Evolutionary conservation across 306 rosid genomes (phyloP).

Genomic region (Inga oerstediana): DNA sequence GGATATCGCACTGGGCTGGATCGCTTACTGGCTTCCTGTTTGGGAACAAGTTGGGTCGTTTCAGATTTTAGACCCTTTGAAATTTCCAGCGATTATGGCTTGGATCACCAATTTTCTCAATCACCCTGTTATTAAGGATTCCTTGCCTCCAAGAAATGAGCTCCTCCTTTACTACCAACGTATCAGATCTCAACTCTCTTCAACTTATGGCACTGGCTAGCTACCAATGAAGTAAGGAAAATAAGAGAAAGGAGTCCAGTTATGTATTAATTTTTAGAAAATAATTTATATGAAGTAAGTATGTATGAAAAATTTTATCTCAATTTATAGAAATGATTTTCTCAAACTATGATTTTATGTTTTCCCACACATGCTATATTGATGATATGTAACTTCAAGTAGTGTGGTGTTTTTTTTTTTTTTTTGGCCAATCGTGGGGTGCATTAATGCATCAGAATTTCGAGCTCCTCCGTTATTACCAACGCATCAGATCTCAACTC

Average conservation of each 20-base stretch:
- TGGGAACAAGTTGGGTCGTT: constrained; percentile 5
- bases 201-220: neutral
- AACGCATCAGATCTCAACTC: too few relatives aligned
- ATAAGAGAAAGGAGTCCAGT: neutral
- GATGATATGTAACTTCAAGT: neutral
- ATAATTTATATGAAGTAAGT: too few relatives aligned
- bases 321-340: too few relatives aligned
- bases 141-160: constrained; percentile 48
- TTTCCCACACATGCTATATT: too few relatives aligned
- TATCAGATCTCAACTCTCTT: constrained; percentile 20
- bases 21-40: constrained; percentile 26
- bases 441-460: neutral
- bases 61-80: constrained; percentile 43
- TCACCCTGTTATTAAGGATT: constrained; percentile 48
- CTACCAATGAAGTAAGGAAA: neutral
- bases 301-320: too few relatives aligned
- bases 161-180: constrained; percentile 39
- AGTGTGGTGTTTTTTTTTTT: too few relatives aligned
- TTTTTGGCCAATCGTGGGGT: too few relatives aligned
- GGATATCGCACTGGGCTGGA: constrained; percentile 64
- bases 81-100: constrained; percentile 38
- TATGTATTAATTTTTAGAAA: too few relatives aligned
- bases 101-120: constrained; percentile 42
- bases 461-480: too few relatives aligned
- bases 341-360: too few relatives aligned